Percentiles rank a stretch among this genome's conserved stretches.
phyloP scores from a whole-genome alignment of 192 early-diverging fungal species.

The Entomortierella chlamydospora region DNA sequence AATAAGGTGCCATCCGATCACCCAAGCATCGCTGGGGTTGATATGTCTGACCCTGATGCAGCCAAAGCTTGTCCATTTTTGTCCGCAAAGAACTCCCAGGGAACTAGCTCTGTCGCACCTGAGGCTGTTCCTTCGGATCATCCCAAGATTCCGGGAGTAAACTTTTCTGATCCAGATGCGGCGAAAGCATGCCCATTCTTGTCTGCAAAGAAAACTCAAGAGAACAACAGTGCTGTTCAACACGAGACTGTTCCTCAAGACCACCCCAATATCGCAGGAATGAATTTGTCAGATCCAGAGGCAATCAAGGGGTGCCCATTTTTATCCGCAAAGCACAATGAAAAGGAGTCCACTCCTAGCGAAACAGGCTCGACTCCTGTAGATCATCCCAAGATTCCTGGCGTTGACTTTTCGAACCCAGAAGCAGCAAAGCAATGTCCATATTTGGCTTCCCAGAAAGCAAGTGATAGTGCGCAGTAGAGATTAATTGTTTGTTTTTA shows the following conservation, averaged over 20 bases:
- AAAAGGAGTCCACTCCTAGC: background rate
- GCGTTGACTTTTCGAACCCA: constrained; percentile 34
- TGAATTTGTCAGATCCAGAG: constrained; percentile 41
- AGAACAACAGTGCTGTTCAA: background rate
- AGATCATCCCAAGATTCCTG: constrained; percentile 37
- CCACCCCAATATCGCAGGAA: constrained; percentile 39
- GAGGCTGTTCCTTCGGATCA: constrained; percentile 30
- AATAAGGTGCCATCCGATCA: constrained; percentile 33
- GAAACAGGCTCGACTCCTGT: background rate
- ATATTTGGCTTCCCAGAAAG: constrained; percentile 24
- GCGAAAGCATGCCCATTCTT: constrained; percentile 40
- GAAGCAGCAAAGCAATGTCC: constrained; percentile 33
- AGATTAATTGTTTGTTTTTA: too few relatives aligned
- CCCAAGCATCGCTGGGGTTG: constrained; percentile 34
- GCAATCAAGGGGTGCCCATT: constrained; percentile 41
- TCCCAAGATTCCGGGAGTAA: constrained; percentile 42
- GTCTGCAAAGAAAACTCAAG: constrained; percentile 11
- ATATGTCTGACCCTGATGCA: constrained; percentile 37
- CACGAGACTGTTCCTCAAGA: constrained; percentile 16
- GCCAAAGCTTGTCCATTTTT: constrained; percentile 42
- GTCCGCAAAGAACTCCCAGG: constrained; percentile 11
- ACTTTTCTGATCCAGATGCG: constrained; percentile 41
- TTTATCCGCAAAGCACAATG: constrained; percentile 12
- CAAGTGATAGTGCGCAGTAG: too few relatives aligned
- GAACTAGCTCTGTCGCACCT: background rate